Percentiles rank a stretch among this genome's conserved stretches.
These are phyloP conservation scores for Venturia aucupariae DNA, from an alignment of 2,329 filamentous ascomycete species.

Conservation along the genomic window DNA sequence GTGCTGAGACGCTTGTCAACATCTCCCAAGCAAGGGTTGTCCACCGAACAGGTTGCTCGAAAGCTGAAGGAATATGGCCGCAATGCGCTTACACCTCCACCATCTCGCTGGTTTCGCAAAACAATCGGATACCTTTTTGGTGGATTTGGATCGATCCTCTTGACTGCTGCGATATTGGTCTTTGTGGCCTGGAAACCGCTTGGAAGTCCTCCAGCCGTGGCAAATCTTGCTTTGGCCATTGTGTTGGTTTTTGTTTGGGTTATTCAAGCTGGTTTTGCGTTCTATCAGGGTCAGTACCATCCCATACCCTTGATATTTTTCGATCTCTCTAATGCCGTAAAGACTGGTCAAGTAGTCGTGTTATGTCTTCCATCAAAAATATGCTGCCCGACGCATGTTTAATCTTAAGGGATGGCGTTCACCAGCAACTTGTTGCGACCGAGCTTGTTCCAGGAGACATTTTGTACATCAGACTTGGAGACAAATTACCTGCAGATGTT, in stretches of 20 bases:
- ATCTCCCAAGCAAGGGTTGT: constrained; percentile 50
- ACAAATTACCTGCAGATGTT: constrained; percentile 62
- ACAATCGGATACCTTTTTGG: constrained; percentile 65
- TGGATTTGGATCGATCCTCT: constrained; percentile 64
- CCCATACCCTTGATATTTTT: not conserved
- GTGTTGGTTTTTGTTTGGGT: constrained; percentile 63
- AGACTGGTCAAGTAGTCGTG: constrained; percentile 66
- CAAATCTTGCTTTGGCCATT: constrained; percentile 65
- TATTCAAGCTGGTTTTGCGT: constrained; percentile 44
- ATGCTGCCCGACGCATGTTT: constrained; percentile 70
- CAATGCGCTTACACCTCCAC: constrained; percentile 58
- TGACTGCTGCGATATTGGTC: constrained; percentile 60
- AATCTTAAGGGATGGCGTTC: constrained; percentile 50
- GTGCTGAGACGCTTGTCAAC: constrained; percentile 51
- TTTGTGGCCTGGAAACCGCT: constrained; percentile 71
- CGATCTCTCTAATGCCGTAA: constrained; percentile 37
- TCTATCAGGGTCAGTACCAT: constrained; percentile 35
- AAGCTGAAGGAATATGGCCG: constrained; percentile 52
- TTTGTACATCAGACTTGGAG: constrained; percentile 52
- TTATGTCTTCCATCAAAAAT: constrained; percentile 71
- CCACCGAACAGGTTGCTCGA: constrained; percentile 45
- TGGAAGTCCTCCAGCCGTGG: constrained; percentile 58
- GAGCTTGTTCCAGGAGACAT: constrained; percentile 60
- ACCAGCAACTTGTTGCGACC: constrained; percentile 39
- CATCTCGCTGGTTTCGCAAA: constrained; percentile 49